Evolutionary conservation across 2,329 filamentous ascomycete species (phyloP).

Genomic region (Cryoendolithus antarcticus): DNA sequence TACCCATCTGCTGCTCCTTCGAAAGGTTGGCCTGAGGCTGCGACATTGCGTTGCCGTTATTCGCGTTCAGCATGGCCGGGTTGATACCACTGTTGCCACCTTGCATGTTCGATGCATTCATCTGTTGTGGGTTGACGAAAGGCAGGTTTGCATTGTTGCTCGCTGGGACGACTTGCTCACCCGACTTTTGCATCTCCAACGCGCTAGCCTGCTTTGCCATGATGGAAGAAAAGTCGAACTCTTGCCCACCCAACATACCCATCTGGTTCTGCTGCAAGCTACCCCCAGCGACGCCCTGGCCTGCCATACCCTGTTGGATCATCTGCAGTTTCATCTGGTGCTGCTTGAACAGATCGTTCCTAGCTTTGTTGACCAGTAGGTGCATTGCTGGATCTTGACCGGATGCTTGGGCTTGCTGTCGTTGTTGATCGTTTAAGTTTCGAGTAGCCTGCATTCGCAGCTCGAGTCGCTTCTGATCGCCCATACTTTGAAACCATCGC

Average conservation of each 20-base stretch:
- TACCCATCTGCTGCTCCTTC: conserved; percentile 11
- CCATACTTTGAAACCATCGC: conserved; percentile 10
- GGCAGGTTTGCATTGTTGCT: conserved; percentile 38
- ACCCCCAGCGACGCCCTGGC: background rate
- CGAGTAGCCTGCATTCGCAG: conserved; percentile 13
- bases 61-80: conserved; percentile 25
- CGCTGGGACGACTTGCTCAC: conserved; percentile 51
- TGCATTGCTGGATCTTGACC: conserved; percentile 14
- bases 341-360: conserved; percentile 4
- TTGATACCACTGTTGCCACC: conserved; percentile 12
- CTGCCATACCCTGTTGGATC: conserved; percentile 1
- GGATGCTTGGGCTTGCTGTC: conserved; percentile 9
- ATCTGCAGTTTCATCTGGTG: conserved; percentile 6
- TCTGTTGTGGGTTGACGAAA: conserved; percentile 19
- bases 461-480: conserved; percentile 14
- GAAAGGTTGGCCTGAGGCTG: conserved; percentile 8
- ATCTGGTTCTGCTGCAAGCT: conserved; percentile 13
- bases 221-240: conserved; percentile 42
- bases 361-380: conserved; percentile 11
- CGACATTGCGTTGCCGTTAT: conserved; percentile 6
- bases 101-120: conserved; percentile 14
- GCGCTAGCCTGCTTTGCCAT: conserved; percentile 50
- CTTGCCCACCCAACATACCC: conserved; percentile 24
- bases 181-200: conserved; percentile 47
- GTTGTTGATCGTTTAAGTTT: conserved; percentile 11